A percentile compares a stretch with the other conserved stretches of the same genome.
phyloP scores from a whole-genome alignment of 129 eudicot species.

The Flaveria robusta region DNA sequence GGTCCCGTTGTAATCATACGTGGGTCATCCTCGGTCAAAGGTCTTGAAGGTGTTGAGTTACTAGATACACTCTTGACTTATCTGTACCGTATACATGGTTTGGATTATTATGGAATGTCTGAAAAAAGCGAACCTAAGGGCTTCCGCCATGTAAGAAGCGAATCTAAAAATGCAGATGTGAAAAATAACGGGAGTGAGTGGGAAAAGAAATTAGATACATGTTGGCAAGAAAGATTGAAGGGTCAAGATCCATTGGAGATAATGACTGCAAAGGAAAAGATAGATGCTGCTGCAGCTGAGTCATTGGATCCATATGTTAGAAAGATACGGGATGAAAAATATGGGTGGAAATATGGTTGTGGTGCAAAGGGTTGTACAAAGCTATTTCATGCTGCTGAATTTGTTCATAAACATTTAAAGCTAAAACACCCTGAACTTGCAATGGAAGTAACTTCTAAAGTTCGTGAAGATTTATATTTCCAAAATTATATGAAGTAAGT shows the following conservation, averaged over 20 bases:
- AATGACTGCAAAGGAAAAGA: slow-evolving; percentile 93
- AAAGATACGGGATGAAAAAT: slow-evolving; percentile 93
- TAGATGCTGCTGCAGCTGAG: slow-evolving; percentile 92
- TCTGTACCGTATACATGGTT: slow-evolving; percentile 91
- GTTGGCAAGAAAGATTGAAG: slow-evolving; percentile 89
- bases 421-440: slow-evolving; percentile 87
- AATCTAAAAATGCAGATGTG: slow-evolving; percentile 57
- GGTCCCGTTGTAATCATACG: slow-evolving; percentile 86
- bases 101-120: slow-evolving; percentile 84
- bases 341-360: slow-evolving; percentile 99
- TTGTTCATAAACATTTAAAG: slow-evolving; percentile 91
- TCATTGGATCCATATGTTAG: slow-evolving; percentile 90
- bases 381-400: slow-evolving; percentile 96
- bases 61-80: slow-evolving; percentile 93
- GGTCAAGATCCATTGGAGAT: slow-evolving; percentile 85
- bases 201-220: slow-evolving; percentile 85
- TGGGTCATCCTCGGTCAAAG: slow-evolving; percentile 76
- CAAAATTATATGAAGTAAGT: slow-evolving; percentile 94
- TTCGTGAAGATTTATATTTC: slow-evolving; percentile 90
- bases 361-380: slow-evolving; percentile 99
- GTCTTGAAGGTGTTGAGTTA: slow-evolving; percentile 91
- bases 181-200: slow-evolving; percentile 62
- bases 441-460: slow-evolving; percentile 79
- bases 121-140: slow-evolving; percentile 86
- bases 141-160: slow-evolving; percentile 78